Conservation (phyloP, 108 stramenopile species). For the Chaetoceros tenuissimus region DNA sequence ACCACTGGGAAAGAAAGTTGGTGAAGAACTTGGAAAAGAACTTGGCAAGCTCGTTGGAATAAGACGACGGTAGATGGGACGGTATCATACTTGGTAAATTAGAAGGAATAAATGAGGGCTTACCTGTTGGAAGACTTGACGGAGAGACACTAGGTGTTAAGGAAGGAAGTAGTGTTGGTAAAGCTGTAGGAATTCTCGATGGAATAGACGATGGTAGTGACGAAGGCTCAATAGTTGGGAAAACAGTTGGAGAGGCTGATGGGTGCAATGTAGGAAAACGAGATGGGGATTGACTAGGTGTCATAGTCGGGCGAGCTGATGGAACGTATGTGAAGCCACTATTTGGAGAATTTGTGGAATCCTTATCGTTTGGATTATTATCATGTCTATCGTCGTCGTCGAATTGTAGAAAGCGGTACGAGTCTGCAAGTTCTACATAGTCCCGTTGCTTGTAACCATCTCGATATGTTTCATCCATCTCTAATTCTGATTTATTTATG, state of each 20-base stretch:
- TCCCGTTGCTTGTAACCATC: too few relatives aligned
- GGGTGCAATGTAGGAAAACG: neutral
- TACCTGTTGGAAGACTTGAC: neutral
- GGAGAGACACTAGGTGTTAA: neutral
- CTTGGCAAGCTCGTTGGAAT: neutral
- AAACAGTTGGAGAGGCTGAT: neutral
- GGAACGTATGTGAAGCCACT: too few relatives aligned
- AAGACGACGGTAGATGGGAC: too few relatives aligned
- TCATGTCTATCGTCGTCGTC: too few relatives aligned
- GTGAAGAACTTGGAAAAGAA: neutral
- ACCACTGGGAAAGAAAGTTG: neutral
- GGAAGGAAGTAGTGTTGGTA: neutral
- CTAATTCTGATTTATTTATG: too few relatives aligned
- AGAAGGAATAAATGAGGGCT: neutral
- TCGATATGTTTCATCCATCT: too few relatives aligned
- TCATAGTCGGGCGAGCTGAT: neutral
- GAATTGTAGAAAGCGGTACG: too few relatives aligned
- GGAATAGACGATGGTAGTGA: neutral
- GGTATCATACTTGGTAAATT: too few relatives aligned
- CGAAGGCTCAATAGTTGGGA: neutral
- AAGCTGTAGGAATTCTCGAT: neutral
- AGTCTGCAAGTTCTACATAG: too few relatives aligned
- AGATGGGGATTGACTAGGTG: neutral
- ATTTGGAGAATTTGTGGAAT: too few relatives aligned
- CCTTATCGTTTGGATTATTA: too few relatives aligned